Base-by-base conservation (phyloP, 176 grass and related monocot genomes). In the Rhipidocladum racemiflorum region DNA sequence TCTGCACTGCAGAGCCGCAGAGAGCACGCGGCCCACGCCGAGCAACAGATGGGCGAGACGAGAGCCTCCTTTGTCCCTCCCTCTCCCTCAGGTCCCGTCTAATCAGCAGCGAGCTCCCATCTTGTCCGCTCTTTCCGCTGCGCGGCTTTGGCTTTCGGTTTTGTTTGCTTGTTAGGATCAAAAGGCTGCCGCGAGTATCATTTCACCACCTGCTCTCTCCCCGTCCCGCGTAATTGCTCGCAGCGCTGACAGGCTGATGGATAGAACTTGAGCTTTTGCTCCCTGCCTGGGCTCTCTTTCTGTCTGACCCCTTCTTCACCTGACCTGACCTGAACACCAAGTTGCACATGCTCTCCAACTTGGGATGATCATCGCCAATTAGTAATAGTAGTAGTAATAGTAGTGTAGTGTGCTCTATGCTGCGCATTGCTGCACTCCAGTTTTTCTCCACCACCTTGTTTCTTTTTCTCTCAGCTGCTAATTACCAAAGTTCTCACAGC, bases 151-250 rank as follows among this genome's bases (percentile, higher is more conserved):
- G 78, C 88, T 90, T 86, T 82, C 65, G 83, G 48, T 86, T 86
- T 83, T 90, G 88, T 90, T 90, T 78, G 56, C 78, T 90, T 86
- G 78, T 77, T 77, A 42, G 54, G 72, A 81, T 71, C 72, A 77
- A 85, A 89, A 85, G 29, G 87, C 88, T 89, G 78, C 78, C 13
- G 18, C 24, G 16, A n/a, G 23, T 39, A 90, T 86, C 88, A 83
- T 90, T 82, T 83, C 84, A 23, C 67, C 88, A 32, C 78, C 65
- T 49, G 60, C 74, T 65, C 67, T 65, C 67, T 4, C 16, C 16
- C 39, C 21, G 24, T 42, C 48, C 77, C 15, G 16, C 74, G 20
- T 28, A 70, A 70, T 73, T 7, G 54, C 42, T 70, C 63, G 71
- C 62, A 57, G 48, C 55, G 27, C 49, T 61, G 39, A 24, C 61